phyloP scores from a whole-genome alignment of 768 basidiomycete species.

The Mycena rebaudengoi region DNA sequence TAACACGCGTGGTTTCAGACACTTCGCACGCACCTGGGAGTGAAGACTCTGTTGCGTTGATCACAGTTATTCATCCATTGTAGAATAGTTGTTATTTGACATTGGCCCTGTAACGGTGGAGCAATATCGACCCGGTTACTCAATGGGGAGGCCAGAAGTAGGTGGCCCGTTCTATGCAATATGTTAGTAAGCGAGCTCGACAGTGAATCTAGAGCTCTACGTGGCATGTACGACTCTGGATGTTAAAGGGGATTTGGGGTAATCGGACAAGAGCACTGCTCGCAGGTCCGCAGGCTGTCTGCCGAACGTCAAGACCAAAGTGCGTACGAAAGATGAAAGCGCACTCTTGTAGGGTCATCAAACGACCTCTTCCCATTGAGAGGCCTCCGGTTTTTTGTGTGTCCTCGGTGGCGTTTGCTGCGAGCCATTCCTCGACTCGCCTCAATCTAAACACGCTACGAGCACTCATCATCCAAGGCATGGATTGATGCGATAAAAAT shows the following conservation, averaged over 20 bases:
- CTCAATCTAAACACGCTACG: constrained; percentile 65
- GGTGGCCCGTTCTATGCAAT: constrained; percentile 62
- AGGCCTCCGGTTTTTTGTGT: constrained; percentile 48
- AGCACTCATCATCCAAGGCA: constrained; percentile 56
- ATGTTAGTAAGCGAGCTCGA: constrained; percentile 11
- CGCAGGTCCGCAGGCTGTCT: constrained; percentile 21
- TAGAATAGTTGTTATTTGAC: constrained; percentile 9
- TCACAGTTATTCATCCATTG: constrained; percentile 26
- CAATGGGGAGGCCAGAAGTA: constrained; percentile 46
- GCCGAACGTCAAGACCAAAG: background rate
- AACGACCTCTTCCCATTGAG: constrained; percentile 39
- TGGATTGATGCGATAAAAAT: constrained; percentile 58
- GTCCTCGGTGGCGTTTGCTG: constrained; percentile 42
- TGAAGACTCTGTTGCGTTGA: constrained; percentile 24
- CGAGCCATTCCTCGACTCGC: constrained; percentile 69
- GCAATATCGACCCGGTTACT: constrained; percentile 11
- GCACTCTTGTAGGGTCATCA: constrained; percentile 48
- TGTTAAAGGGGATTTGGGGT: background rate
- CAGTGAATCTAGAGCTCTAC: constrained; percentile 38
- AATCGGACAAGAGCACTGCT: constrained; percentile 1
- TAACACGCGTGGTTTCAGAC: background rate
- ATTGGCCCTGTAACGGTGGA: constrained; percentile 24
- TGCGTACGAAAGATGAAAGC: constrained; percentile 13
- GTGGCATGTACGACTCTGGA: constrained; percentile 46
- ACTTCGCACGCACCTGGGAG: constrained; percentile 26